Evolutionary conservation across 192 early-diverging fungal genomes (phyloP).

Genomic region (Coemansia sp.): DNA sequence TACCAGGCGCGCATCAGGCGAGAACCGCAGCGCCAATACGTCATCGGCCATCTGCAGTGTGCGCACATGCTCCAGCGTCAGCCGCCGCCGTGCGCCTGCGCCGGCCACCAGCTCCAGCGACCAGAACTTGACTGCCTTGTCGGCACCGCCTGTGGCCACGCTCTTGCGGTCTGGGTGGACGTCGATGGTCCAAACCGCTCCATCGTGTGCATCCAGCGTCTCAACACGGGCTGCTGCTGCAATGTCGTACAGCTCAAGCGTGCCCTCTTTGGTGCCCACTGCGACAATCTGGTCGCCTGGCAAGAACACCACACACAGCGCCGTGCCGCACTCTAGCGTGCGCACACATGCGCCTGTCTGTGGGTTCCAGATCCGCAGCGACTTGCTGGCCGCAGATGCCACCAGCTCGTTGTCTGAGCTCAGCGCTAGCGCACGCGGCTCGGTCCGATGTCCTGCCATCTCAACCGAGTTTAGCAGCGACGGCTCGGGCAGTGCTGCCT

Average conservation of each 20-base stretch:
- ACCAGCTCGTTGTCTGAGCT: conserved; percentile 86
- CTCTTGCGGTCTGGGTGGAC: conserved; percentile 85
- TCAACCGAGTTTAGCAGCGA: conserved; percentile 71
- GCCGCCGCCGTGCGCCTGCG: conserved; percentile 13
- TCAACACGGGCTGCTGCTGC: conserved; percentile 80
- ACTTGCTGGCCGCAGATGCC: conserved; percentile 78
- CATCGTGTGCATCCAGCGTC: conserved; percentile 88
- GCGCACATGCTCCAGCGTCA: conserved; percentile 9
- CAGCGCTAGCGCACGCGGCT: conserved; percentile 86
- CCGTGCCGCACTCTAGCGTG: conserved; percentile 89
- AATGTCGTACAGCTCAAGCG: conserved; percentile 89
- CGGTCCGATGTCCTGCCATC: conserved; percentile 83
- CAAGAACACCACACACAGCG: conserved; percentile 88
- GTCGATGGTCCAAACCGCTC: conserved; percentile 80
- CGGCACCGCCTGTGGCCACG: conserved; percentile 86
- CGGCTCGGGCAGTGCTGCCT: conserved; percentile 68
- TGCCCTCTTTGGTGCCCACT: conserved; percentile 91
- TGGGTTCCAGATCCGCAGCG: conserved; percentile 89
- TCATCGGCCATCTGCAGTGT: conserved; percentile 95
- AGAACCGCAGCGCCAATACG: conserved; percentile 81
- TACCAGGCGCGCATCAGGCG: conserved; percentile 81
- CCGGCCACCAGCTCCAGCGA: conserved; percentile 78
- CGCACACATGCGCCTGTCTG: conserved; percentile 79
- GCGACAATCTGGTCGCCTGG: conserved; percentile 83
- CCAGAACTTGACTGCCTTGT: conserved; percentile 98